Evolutionary conservation across 495 filamentous ascomycete species (phyloP).

Genomic region (Cairneyella variabilis): DNA sequence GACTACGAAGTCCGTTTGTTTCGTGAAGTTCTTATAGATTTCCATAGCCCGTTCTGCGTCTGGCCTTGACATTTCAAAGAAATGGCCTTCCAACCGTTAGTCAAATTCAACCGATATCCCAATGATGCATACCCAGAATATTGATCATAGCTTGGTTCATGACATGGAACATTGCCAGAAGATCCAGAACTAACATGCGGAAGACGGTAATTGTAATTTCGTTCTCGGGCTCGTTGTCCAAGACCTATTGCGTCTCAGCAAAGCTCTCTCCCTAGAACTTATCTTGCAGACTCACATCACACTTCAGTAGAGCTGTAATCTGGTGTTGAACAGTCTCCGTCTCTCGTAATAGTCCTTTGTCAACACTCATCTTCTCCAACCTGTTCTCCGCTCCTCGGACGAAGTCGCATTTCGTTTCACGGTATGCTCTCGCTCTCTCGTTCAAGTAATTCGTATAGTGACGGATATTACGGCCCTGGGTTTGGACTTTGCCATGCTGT

Average conservation of each 20-base stretch:
- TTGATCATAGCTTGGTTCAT: conserved; percentile 98
- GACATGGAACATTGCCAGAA: conserved; percentile 86
- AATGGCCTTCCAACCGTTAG: conserved; percentile 62
- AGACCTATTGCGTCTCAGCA: conserved; percentile 51
- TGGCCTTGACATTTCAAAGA: conserved; percentile 94
- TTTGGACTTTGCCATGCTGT: conserved; percentile 63
- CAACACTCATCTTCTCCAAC: conserved; percentile 80
- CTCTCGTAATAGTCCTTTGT: conserved; percentile 90
- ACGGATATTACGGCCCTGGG: conserved; percentile 91
- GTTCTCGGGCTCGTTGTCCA: conserved; percentile 88
- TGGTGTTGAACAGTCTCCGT: conserved; percentile 89
- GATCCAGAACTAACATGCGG: conserved; percentile 82
- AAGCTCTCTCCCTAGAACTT: background rate
- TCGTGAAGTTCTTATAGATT: conserved; percentile 91
- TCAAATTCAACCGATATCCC: conserved; percentile 17
- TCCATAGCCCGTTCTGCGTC: conserved; percentile 89
- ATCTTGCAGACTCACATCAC: conserved; percentile 61
- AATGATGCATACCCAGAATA: conserved; percentile 67
- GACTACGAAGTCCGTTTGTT: conserved; percentile 89
- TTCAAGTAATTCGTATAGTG: conserved; percentile 86
- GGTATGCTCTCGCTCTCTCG: conserved; percentile 75
- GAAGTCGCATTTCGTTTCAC: conserved; percentile 83
- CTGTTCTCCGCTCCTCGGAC: conserved; percentile 79
- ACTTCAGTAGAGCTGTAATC: conserved; percentile 79
- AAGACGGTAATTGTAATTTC: conserved; percentile 98